Evolutionary conservation across 2,329 filamentous ascomycete species (phyloP).

Genomic region (Fusarium phyllophilum): DNA sequence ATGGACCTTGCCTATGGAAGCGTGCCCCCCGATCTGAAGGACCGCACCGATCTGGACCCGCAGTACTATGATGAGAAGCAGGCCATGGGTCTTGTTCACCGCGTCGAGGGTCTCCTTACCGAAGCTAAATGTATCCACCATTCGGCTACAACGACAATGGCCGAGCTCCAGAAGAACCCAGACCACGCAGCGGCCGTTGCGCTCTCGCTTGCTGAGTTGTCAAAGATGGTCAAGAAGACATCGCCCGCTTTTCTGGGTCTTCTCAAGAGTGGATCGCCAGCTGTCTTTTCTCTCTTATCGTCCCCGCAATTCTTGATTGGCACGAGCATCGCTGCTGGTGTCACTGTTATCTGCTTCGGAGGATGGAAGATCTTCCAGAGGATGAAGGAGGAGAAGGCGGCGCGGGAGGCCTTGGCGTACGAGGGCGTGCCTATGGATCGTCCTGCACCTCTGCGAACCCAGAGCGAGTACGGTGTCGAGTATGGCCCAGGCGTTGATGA

Average conservation of each 20-base stretch:
- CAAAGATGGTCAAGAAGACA: constrained; percentile 82
- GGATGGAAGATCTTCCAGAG: constrained; percentile 98
- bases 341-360: constrained; percentile 95
- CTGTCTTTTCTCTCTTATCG: constrained; percentile 85
- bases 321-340: constrained; percentile 85
- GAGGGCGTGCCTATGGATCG: constrained; percentile 39
- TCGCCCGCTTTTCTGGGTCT: constrained; percentile 80
- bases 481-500: constrained; percentile 59
- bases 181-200: constrained; percentile 95
- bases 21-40: constrained; percentile 74
- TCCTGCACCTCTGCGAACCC: constrained; percentile 42
- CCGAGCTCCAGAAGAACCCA: constrained; percentile 75
- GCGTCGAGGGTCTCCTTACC: constrained; percentile 80
- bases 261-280: constrained; percentile 84
- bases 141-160: constrained; percentile 83
- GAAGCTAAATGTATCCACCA: constrained; percentile 92
- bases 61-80: constrained; percentile 65
- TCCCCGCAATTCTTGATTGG: constrained; percentile 96
- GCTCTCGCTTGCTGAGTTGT: constrained; percentile 90
- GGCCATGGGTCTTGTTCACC: constrained; percentile 70
- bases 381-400: constrained; percentile 63
- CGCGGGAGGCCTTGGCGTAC: constrained; percentile 45
- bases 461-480: constrained; percentile 46
- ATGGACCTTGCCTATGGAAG: constrained; percentile 94
- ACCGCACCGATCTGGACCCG: constrained; percentile 59